Evolutionary conservation across 2,329 filamentous ascomycete genomes (phyloP), one percentile per base, ranked within the genome.

Genomic region (Fusarium phyllophilum): DNA sequence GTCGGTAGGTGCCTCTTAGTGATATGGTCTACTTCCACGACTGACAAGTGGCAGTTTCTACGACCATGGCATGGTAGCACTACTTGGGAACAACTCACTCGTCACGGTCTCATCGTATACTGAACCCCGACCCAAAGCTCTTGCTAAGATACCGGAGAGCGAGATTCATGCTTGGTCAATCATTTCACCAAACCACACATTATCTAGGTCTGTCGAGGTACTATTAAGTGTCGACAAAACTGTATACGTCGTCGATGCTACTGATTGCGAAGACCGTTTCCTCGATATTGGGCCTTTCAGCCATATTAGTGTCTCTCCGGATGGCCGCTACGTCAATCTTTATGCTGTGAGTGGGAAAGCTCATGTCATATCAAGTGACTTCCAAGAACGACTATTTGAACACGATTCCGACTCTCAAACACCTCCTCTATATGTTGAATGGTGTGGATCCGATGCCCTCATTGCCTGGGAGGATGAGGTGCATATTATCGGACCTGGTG

Each of bases 381-480:
- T 98, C 81, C 95, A 97, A 80, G 95, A 93, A 78, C 92, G 95
- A 65, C 86, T 97, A 71, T 96, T 95, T 80, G 95, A 98, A 83
- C 96, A 98, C 80, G 91, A 97, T 78, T 96, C 95, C 2, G 92
- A 92, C 75, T 95, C 94, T 15, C 93, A 92, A 81, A 97, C 94
- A 10, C 88, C 92, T 4, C 96, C 96, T 8, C 93, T 94, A 77
- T 94, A 96, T 73, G 88, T 99, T 70, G 92, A 96, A 78, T 99
- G 96, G 96, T 99, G 96, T 81, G 96, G 96, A 10, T 96, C 96
- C 78, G 96, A 98, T 82, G 94, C 95, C 20, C 93, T 97, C 34
- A 90, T 99, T 77, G 95, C 95, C 1, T 99, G 96, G 96, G 96
- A 98, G 79, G 96, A 99, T 79, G 96, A 99, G 82, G 92, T 99